A percentile compares a stretch with the other conserved stretches of the same genome.
Conservation (phyloP, 2,329 filamentous ascomycete genomes). For the Alternaria rosae region DNA sequence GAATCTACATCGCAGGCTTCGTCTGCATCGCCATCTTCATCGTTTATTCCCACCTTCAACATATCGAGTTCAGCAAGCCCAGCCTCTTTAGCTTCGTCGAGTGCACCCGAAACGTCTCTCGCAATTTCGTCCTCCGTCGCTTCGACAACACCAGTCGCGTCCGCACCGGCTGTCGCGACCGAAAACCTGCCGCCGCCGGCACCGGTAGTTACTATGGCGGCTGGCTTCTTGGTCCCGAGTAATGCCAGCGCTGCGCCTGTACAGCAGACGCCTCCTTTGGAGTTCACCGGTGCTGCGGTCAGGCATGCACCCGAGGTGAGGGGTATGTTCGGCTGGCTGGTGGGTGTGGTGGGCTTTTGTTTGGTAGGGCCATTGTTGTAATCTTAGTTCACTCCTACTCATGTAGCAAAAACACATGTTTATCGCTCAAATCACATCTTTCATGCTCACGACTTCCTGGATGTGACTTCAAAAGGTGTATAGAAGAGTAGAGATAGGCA, state of each 20-base stretch:
- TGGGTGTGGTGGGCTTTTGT: background rate
- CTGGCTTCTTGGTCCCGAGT: slow-evolving; percentile 6
- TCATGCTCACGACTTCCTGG: too few relatives aligned
- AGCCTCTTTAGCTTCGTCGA: background rate
- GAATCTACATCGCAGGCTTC: background rate
- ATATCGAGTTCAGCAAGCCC: background rate
- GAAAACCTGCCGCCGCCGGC: background rate
- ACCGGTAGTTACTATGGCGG: slow-evolving; percentile 7
- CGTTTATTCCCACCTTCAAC: background rate
- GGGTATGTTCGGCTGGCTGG: background rate
- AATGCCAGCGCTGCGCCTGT: slow-evolving; percentile 3
- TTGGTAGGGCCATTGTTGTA: background rate
- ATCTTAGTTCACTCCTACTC: background rate
- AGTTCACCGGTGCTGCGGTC: slow-evolving; percentile 6
- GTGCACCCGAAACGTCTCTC: background rate
- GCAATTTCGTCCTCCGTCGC: background rate
- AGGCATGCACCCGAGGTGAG: background rate
- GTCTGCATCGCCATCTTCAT: background rate
- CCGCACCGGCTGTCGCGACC: background rate
- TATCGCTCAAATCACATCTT: too few relatives aligned
- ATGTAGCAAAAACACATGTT: background rate
- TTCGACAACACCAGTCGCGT: background rate
- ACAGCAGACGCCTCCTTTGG: background rate
- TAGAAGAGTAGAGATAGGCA: too few relatives aligned
- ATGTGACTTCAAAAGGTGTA: too few relatives aligned